Evolutionary conservation across 75 land plant genomes (phyloP).

Genomic region (Cryptomeria japonica): DNA sequence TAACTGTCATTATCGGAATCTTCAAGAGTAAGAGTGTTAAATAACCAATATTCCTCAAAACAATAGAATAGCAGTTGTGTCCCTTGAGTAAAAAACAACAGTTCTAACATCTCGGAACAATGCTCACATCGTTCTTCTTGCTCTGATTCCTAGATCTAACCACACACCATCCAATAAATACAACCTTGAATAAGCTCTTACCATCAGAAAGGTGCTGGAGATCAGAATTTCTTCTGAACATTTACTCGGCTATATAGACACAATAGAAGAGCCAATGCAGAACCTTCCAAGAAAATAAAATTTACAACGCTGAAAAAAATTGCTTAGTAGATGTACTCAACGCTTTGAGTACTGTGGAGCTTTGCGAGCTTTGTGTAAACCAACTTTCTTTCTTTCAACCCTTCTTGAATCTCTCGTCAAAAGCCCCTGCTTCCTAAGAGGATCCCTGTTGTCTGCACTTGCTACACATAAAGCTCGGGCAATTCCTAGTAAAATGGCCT

Average conservation of each 20-base stretch:
- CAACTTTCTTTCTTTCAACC: conserved; percentile 94
- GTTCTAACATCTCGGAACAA: neutral
- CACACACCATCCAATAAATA: neutral
- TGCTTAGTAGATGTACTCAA: conserved; percentile 34
- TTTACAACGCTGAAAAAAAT: neutral
- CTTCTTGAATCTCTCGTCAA: conserved; percentile 83
- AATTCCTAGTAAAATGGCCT: conserved; percentile 86
- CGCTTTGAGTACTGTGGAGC: conserved; percentile 96
- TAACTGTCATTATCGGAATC: neutral
- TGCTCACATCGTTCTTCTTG: neutral
- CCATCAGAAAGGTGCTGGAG: neutral
- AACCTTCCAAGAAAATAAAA: neutral
- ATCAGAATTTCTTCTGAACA: neutral
- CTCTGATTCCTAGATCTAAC: neutral
- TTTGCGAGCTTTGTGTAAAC: conserved; percentile 90
- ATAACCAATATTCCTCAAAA: neutral
- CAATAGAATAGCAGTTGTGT: neutral
- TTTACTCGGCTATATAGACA: neutral
- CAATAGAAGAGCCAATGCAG: neutral
- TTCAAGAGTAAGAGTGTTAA: neutral
- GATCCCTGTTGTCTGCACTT: conserved; percentile 63
- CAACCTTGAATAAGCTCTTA: neutral
- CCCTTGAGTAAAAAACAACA: neutral
- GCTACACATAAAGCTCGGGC: conserved; percentile 82
- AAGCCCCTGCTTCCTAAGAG: conserved; percentile 78